phyloP scores from a whole-genome alignment of 2,329 filamentous ascomycete genomes.

The Phyllosticta capitalensis region DNA sequence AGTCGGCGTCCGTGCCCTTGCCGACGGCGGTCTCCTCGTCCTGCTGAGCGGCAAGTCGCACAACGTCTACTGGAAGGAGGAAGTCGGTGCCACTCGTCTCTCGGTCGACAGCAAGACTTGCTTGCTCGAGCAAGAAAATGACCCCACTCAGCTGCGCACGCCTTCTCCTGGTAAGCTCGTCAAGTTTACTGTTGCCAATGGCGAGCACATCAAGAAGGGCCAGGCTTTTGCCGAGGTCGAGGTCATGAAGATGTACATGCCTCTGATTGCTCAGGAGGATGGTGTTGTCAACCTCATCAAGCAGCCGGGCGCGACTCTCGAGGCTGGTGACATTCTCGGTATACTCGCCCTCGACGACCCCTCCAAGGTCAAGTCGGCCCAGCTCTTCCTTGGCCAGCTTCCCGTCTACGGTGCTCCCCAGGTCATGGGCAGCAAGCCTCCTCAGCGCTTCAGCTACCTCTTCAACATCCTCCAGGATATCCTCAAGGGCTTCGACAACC shows the following conservation, averaged over 20 bases:
- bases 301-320: slow-evolving; percentile 94
- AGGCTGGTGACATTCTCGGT: slow-evolving; percentile 97
- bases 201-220: slow-evolving; percentile 82
- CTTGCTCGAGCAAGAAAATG: slow-evolving; percentile 95
- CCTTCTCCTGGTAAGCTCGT: slow-evolving; percentile 96
- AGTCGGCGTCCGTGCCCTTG: slow-evolving; percentile 83
- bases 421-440: slow-evolving; percentile 80
- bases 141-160: slow-evolving; percentile 90
- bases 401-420: slow-evolving; percentile 79
- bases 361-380: slow-evolving; percentile 89
- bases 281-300: slow-evolving; percentile 97
- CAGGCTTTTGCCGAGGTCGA: slow-evolving; percentile 95
- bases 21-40: slow-evolving; percentile 86
- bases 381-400: slow-evolving; percentile 85
- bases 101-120: slow-evolving; percentile 98
- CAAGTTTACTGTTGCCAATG: slow-evolving; percentile 95
- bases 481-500: slow-evolving; percentile 89
- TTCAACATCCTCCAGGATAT: slow-evolving; percentile 77
- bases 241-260: slow-evolving; percentile 99
- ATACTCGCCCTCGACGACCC: slow-evolving; percentile 93
- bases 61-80: slow-evolving; percentile 99
- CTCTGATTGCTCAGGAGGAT: slow-evolving; percentile 85
- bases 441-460: slow-evolving; percentile 74
- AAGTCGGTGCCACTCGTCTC: slow-evolving; percentile 87
- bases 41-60: slow-evolving; percentile 87